Evolutionary conservation across 1,284 basidiomycete species (phyloP).

Genomic region (Boletus albobrunnescens): DNA sequence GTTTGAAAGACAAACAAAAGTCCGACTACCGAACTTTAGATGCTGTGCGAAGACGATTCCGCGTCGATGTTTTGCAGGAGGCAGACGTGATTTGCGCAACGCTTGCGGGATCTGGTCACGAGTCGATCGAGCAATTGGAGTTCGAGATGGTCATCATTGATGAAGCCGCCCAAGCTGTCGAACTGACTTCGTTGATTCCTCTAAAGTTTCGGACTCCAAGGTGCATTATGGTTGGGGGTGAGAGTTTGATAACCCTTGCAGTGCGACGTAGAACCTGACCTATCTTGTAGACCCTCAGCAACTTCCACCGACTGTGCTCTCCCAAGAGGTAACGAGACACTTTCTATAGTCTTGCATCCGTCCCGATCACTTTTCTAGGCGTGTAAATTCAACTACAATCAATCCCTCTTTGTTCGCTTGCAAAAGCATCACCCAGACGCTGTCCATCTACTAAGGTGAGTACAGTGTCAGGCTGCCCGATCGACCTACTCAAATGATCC

Average conservation of each 20-base stretch:
- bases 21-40: slow-evolving; percentile 73
- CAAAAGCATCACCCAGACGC: slow-evolving; percentile 75
- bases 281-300: slow-evolving; percentile 82
- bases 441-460: slow-evolving; percentile 87
- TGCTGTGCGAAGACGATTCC: slow-evolving; percentile 68
- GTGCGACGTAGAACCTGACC: background rate
- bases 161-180: slow-evolving; percentile 96
- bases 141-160: slow-evolving; percentile 98
- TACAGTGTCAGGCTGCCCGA: background rate
- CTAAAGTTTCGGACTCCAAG: slow-evolving; percentile 83
- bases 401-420: slow-evolving; percentile 91
- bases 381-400: slow-evolving; percentile 77
- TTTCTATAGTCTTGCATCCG: background rate
- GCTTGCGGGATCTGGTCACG: slow-evolving; percentile 90
- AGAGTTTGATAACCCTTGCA: slow-evolving; percentile 15
- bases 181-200: slow-evolving; percentile 95
- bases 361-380: slow-evolving; percentile 47
- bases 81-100: slow-evolving; percentile 96
- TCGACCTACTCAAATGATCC: slow-evolving; percentile 9
- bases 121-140: slow-evolving; percentile 77
- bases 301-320: slow-evolving; percentile 94
- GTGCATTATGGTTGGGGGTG: slow-evolving; percentile 93
- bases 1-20: slow-evolving; percentile 77
- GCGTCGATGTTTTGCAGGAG: slow-evolving; percentile 75
- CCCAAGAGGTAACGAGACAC: slow-evolving; percentile 53